Conservation (phyloP, 768 basidiomycete species). For the Amyloporia xantha region DNA sequence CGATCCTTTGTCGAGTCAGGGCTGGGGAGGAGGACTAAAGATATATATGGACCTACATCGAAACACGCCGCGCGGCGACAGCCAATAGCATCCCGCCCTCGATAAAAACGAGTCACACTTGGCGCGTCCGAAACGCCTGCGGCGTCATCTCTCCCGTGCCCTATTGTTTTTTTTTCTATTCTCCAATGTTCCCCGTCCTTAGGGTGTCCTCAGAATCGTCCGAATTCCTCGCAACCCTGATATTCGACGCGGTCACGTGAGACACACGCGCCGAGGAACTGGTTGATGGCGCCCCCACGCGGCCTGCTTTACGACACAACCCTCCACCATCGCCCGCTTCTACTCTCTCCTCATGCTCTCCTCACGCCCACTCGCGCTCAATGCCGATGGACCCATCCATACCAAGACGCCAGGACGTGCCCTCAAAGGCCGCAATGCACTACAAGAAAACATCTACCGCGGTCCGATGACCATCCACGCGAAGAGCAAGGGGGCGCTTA, state of each 20-base stretch:
- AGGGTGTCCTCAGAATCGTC: no score
- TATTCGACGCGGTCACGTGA: not conserved
- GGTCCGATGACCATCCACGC: constrained; percentile 36
- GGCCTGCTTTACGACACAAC: not conserved
- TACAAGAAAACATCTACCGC: constrained; percentile 44
- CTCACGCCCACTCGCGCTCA: constrained; percentile 9
- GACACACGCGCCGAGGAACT: not conserved
- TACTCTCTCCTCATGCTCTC: constrained; percentile 12
- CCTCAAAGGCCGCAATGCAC: constrained; percentile 29
- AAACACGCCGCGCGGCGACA: no score
- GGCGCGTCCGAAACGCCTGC: no score
- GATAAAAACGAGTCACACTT: no score
- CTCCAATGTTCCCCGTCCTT: no score
- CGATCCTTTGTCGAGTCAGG: no score
- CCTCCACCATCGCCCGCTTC: not conserved
- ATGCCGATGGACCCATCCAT: constrained; percentile 5
- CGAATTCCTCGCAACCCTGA: no score
- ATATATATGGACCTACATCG: no score
- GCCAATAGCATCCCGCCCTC: no score
- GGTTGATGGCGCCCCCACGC: not conserved
- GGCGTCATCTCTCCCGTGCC: no score
- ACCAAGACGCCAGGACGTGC: constrained; percentile 54
- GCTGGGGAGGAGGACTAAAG: no score
- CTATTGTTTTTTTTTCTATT: no score
- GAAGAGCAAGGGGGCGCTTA: constrained; percentile 32